These are phyloP conservation scores for Hansenula anomala DNA, from an alignment of 1,139 yeast species.

Conservation along the genomic window DNA sequence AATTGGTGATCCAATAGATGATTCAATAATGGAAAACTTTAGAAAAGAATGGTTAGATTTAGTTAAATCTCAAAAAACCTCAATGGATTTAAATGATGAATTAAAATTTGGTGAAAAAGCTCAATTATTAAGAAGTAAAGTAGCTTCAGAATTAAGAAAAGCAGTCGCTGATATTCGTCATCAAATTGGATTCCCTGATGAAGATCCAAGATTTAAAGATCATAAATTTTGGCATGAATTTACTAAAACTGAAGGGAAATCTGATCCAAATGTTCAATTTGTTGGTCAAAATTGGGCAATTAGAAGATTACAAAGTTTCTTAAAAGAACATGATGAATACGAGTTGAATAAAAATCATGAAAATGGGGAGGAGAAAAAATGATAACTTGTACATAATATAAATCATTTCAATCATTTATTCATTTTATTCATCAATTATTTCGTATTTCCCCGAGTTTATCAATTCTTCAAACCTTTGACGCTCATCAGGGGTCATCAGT, in stretches of 20 bases:
- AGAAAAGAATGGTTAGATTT: conserved; percentile 66
- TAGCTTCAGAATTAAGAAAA: conserved; percentile 66
- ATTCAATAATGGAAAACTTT: conserved; percentile 50
- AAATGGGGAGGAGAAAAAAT: neutral
- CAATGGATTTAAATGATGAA: conserved; percentile 53
- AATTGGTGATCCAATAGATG: conserved; percentile 71
- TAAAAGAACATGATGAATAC: conserved; percentile 29
- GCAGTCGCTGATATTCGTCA: conserved; percentile 58
- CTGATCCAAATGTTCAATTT: conserved; percentile 63
- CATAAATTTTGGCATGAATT: conserved; percentile 71
- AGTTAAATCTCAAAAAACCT: conserved; percentile 50
- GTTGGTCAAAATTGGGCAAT: conserved; percentile 81
- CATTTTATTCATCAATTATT: neutral
- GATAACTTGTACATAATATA: no score
- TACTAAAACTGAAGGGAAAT: conserved; percentile 58
- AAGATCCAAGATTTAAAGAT: conserved; percentile 57
- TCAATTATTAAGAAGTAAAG: conserved; percentile 54
- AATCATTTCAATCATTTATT: neutral
- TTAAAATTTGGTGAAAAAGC: conserved; percentile 63
- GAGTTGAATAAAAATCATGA: conserved; percentile 20
- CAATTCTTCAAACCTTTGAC: conserved; percentile 1
- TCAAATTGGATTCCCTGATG: conserved; percentile 47
- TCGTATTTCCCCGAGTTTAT: conserved; percentile 3
- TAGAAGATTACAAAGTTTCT: conserved; percentile 56
- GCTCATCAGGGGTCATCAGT: conserved; percentile 2